A percentile compares a stretch with the other conserved stretches of the same genome.
These are phyloP conservation scores for Prunus padus DNA, from an alignment of 306 rosid species.

Conservation along the genomic window DNA sequence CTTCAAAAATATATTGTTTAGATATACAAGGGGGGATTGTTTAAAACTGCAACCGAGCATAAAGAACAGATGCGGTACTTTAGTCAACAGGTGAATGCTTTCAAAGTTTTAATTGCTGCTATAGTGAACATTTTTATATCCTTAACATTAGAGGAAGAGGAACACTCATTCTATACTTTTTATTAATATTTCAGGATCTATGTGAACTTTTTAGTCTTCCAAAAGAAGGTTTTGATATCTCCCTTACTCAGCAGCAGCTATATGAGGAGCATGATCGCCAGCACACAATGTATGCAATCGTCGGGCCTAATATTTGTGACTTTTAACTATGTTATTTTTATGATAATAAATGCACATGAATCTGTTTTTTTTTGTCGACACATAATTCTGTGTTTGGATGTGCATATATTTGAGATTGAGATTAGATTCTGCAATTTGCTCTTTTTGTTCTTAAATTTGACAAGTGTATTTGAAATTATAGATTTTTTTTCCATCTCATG, in stretches of 20 bases:
- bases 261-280: constrained; percentile 76
- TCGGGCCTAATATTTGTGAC: not conserved
- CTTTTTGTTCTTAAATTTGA: not conserved
- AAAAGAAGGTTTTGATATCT: constrained; percentile 83
- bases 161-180: not conserved
- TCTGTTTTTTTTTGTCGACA: not conserved
- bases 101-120: not conserved
- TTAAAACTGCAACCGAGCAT: constrained; percentile 91
- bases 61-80: constrained; percentile 93
- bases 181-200: constrained; percentile 62
- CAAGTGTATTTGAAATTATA: not conserved
- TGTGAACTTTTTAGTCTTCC: constrained; percentile 90
- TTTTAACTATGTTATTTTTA: not conserved
- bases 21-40: constrained; percentile 85
- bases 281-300: constrained; percentile 52
- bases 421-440: not conserved
- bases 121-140: not conserved
- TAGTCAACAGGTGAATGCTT: constrained; percentile 74
- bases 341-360: not conserved
- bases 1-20: constrained; percentile 25
- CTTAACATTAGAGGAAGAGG: not conserved
- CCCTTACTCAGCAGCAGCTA: constrained; percentile 83
- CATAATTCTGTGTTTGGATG: too few species aligned
- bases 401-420: not conserved
- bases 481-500: too few species aligned